Evolutionary conservation across 768 basidiomycete species (phyloP).

Genomic region (Rubroboletus pulcherrimus): DNA sequence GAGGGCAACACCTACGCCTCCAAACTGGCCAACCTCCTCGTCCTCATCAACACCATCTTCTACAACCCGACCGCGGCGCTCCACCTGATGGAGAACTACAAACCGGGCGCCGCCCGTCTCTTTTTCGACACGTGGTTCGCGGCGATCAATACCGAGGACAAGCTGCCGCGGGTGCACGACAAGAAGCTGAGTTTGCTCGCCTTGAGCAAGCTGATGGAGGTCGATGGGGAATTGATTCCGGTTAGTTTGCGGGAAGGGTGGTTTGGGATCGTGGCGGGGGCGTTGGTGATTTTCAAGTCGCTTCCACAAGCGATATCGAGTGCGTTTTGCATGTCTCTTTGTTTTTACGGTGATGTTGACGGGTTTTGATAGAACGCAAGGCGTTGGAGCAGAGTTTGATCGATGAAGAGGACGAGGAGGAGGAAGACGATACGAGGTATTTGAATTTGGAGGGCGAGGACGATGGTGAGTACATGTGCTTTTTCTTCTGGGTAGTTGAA

Average conservation of each 20-base stretch:
- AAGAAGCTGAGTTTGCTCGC: conserved; percentile 81
- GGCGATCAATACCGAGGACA: conserved; percentile 54
- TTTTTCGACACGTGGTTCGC: conserved; percentile 88
- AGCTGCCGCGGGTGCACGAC: conserved; percentile 83
- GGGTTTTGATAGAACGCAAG: conserved; percentile 45
- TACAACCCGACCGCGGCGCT: conserved; percentile 81
- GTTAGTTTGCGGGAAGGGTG: conserved; percentile 63
- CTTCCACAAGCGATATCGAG: conserved; percentile 75
- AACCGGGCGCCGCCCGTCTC: conserved; percentile 56
- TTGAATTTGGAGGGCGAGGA: conserved; percentile 63
- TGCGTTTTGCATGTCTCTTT: conserved; percentile 29
- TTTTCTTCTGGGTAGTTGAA: neutral
- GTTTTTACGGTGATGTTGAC: neutral
- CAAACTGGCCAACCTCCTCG: conserved; percentile 75
- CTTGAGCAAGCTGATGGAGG: conserved; percentile 72
- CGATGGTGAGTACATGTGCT: conserved; percentile 41
- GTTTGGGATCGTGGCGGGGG: conserved; percentile 68
- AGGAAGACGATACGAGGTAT: conserved; percentile 46
- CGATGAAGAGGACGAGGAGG: conserved; percentile 44
- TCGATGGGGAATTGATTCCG: conserved; percentile 56
- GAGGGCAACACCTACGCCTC: conserved; percentile 60
- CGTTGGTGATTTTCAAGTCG: conserved; percentile 70
- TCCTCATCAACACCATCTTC: conserved; percentile 76
- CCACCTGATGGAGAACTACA: conserved; percentile 63
- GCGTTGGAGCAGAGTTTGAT: conserved; percentile 51